phyloP scores from a whole-genome alignment of 352 stramenopile genomes.

The Hyphochytrium catenoides region DNA sequence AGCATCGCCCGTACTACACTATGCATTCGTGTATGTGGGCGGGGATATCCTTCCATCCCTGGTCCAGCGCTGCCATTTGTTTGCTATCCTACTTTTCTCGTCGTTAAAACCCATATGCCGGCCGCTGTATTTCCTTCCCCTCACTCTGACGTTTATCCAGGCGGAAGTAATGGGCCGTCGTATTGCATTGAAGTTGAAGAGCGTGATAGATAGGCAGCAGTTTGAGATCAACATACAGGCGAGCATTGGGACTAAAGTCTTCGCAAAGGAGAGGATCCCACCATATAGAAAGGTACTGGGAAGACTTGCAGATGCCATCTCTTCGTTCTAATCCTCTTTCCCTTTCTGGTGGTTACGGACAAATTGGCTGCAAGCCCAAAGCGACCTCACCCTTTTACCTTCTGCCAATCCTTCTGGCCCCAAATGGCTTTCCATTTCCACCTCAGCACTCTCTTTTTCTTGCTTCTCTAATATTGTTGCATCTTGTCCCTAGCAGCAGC shows the following conservation, averaged over 20 bases:
- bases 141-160: conserved; percentile 2
- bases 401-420: too few species aligned
- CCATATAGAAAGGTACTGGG: conserved; percentile 81
- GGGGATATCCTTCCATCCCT: not conserved
- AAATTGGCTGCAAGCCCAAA: too few species aligned
- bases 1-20: not conserved
- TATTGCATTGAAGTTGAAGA: conserved; percentile 83
- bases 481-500: too few species aligned
- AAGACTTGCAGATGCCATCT: too few species aligned
- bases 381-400: too few species aligned
- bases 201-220: conserved; percentile 88
- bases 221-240: conserved; percentile 98
- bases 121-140: not conserved
- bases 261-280: conserved; percentile 87
- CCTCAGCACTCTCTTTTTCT: too few species aligned
- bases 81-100: not conserved
- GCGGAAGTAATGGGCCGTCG: conserved; percentile 42
- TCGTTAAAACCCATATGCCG: not conserved
- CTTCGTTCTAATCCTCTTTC: too few species aligned
- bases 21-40: not conserved
- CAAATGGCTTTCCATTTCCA: too few species aligned
- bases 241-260: conserved; percentile 77
- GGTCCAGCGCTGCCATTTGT: not conserved
- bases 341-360: too few species aligned
- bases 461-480: too few species aligned